phyloP scores from a whole-genome alignment of 2,329 filamentous ascomycete species.

The Fusarium haematococcum region DNA sequence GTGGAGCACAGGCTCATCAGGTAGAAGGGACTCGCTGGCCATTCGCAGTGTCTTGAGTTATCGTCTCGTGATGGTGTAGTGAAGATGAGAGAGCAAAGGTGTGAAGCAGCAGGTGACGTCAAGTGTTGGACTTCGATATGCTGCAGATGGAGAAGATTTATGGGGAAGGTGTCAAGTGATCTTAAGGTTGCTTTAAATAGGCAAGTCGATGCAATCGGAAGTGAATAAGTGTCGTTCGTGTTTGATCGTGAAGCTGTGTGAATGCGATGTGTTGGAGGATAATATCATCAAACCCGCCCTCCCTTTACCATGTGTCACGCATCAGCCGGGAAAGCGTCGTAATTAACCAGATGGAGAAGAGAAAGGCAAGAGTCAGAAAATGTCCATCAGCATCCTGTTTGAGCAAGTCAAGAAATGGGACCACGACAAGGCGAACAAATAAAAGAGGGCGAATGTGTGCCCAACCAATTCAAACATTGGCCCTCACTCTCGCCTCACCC shows the following conservation, averaged over 20 bases:
- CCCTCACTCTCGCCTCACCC: background rate
- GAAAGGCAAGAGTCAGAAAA: background rate
- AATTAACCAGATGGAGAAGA: background rate
- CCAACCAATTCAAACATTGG: background rate
- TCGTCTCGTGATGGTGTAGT: background rate
- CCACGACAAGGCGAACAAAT: background rate
- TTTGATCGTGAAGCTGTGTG: background rate
- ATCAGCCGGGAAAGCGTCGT: background rate
- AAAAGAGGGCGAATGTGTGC: background rate
- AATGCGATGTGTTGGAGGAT: background rate
- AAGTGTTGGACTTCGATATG: background rate
- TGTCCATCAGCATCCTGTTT: background rate
- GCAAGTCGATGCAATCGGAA: background rate
- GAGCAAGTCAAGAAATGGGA: background rate
- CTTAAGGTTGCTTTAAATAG: background rate
- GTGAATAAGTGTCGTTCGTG: background rate
- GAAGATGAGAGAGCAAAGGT: background rate
- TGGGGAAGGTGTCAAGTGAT: background rate
- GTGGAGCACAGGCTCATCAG: slow-evolving; percentile 5
- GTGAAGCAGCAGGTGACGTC: slow-evolving; percentile 1
- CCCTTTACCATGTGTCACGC: background rate
- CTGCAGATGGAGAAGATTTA: background rate
- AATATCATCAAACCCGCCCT: background rate
- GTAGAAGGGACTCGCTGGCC: background rate
- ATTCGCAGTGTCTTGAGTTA: background rate